Evolutionary conservation across 768 basidiomycete species (phyloP).

Genomic region (Tulasnella sp.): DNA sequence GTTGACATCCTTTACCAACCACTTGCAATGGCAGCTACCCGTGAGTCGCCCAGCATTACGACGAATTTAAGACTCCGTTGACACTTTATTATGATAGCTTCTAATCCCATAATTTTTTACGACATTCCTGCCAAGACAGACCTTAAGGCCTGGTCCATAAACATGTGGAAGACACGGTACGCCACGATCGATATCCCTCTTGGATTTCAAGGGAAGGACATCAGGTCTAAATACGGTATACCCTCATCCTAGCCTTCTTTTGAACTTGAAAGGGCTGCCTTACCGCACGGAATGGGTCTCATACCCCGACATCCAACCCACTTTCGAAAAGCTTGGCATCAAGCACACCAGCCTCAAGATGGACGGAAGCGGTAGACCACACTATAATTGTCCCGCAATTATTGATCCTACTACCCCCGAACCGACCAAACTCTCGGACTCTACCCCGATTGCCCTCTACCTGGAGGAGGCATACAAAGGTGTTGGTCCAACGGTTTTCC

Average conservation of each 20-base stretch:
- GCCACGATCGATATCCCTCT: background rate
- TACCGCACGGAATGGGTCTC: slow-evolving; percentile 23
- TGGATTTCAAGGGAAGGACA: too few species aligned
- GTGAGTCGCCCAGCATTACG: background rate
- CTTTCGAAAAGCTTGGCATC: slow-evolving; percentile 21
- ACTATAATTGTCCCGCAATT: slow-evolving; percentile 64
- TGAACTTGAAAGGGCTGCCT: slow-evolving; percentile 15
- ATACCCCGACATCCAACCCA: slow-evolving; percentile 25
- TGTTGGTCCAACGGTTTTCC: slow-evolving; percentile 56
- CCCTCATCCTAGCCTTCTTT: slow-evolving; percentile 12
- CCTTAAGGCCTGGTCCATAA: background rate
- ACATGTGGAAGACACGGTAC: slow-evolving; percentile 20
- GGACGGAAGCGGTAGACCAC: slow-evolving; percentile 23
- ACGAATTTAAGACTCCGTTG: too few species aligned
- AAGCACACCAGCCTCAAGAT: slow-evolving; percentile 26
- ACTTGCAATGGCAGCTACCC: background rate
- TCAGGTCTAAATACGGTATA: too few species aligned
- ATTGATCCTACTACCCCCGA: slow-evolving; percentile 48
- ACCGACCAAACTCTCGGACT: slow-evolving; percentile 44
- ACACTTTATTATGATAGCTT: background rate
- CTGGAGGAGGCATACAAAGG: slow-evolving; percentile 56
- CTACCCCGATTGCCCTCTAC: slow-evolving; percentile 60
- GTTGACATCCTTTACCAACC: background rate
- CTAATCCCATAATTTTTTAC: slow-evolving; percentile 14
- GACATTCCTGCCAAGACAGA: slow-evolving; percentile 15